Evolutionary conservation across 2,329 filamentous ascomycete genomes (phyloP).

Genomic region (Leptographium radiaticola): DNA sequence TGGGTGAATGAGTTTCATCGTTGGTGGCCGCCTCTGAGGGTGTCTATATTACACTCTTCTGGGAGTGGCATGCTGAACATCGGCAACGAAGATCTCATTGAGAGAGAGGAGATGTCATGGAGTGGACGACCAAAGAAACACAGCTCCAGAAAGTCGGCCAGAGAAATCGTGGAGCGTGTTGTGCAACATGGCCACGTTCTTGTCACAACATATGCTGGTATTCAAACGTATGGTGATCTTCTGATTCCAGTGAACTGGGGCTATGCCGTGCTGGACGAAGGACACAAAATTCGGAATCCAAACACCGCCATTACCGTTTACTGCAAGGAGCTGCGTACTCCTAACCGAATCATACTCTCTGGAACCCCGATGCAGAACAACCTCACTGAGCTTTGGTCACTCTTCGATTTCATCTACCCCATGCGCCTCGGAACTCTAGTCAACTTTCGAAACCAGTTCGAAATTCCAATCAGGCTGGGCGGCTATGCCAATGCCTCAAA

Average conservation of each 20-base stretch:
- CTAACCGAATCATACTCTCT: slow-evolving; percentile 84
- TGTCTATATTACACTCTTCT: slow-evolving; percentile 89
- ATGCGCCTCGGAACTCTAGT: slow-evolving; percentile 90
- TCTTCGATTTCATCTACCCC: slow-evolving; percentile 95
- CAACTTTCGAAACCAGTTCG: slow-evolving; percentile 82
- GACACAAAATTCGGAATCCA: slow-evolving; percentile 95
- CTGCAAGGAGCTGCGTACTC: slow-evolving; percentile 84
- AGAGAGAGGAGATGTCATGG: slow-evolving; percentile 41
- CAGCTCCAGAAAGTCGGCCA: slow-evolving; percentile 56
- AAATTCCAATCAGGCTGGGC: slow-evolving; percentile 83
- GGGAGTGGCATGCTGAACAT: slow-evolving; percentile 93
- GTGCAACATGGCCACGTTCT: slow-evolving; percentile 78
- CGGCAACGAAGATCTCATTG: slow-evolving; percentile 43
- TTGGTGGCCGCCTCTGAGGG: slow-evolving; percentile 98
- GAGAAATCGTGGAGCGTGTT: slow-evolving; percentile 70
- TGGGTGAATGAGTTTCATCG: slow-evolving; percentile 98
- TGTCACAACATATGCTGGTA: slow-evolving; percentile 87
- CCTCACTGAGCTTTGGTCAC: slow-evolving; percentile 83
- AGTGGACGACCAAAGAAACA: slow-evolving; percentile 20
- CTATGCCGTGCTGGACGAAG: slow-evolving; percentile 89
- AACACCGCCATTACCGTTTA: slow-evolving; percentile 90
- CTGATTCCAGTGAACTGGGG: slow-evolving; percentile 79
- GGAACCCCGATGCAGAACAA: slow-evolving; percentile 98
- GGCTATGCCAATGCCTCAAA: slow-evolving; percentile 95
- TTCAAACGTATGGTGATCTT: slow-evolving; percentile 82